These are phyloP conservation scores for Catharanthus roseus DNA, from an alignment of 257 asterid species.

Conservation along the genomic window DNA sequence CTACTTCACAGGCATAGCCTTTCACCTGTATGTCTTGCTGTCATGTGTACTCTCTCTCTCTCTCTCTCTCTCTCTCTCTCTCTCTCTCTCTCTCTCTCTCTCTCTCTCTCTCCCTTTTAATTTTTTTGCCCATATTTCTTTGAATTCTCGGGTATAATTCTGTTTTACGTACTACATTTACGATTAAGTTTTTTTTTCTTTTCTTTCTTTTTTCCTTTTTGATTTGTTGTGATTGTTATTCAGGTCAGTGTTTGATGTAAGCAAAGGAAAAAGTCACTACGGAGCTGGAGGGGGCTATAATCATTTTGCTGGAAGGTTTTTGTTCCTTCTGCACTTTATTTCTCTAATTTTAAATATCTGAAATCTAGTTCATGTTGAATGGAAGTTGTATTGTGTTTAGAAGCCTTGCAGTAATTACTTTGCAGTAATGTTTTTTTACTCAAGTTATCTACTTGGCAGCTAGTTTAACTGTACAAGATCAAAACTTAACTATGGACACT, in stretches of 20 bases:
- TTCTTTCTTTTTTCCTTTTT: not conserved
- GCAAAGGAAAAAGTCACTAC: slow-evolving; percentile 77
- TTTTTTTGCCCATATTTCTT: slow-evolving; percentile 57
- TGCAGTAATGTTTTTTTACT: not conserved
- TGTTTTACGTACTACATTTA: not conserved
- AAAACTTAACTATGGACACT: no score
- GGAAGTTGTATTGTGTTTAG: not conserved
- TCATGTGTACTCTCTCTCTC: not conserved
- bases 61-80: no score
- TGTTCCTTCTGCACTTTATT: not conserved
- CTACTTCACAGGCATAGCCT: slow-evolving; percentile 2
- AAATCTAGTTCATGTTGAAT: not conserved
- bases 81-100: no score
- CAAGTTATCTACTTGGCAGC: not conserved
- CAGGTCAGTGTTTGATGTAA: slow-evolving; percentile 96
- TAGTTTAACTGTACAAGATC: not conserved
- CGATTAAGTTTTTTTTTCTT: not conserved
- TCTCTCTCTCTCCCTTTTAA: not conserved
- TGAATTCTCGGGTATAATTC: slow-evolving; percentile 63
- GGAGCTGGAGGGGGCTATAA: slow-evolving; percentile 80
- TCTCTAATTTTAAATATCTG: not conserved
- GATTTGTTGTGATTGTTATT: not conserved
- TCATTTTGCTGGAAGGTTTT: slow-evolving; percentile 81
- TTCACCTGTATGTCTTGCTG: slow-evolving; percentile 2
- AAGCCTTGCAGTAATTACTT: not conserved